phyloP scores from a whole-genome alignment of 2,329 filamentous ascomycete species.

The Botryotinia calthae region DNA sequence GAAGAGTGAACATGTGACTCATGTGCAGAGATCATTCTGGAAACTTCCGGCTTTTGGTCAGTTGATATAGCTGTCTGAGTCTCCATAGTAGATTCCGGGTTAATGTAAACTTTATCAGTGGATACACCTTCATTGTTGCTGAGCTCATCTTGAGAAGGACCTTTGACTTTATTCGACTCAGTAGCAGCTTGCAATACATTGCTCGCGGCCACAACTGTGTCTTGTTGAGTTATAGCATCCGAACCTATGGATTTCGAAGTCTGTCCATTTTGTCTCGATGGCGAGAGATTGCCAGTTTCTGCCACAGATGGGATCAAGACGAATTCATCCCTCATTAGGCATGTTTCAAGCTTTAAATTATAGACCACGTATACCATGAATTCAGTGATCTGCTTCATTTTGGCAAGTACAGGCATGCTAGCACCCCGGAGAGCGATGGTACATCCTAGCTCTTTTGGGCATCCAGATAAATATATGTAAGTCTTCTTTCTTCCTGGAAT shows the following conservation, averaged over 20 bases:
- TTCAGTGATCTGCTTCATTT: conserved; percentile 90
- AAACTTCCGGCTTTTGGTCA: conserved; percentile 18
- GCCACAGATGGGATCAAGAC: conserved; percentile 71
- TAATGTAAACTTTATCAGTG: not conserved
- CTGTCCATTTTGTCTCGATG: conserved; percentile 34
- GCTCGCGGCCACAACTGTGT: conserved; percentile 30
- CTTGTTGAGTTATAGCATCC: conserved; percentile 18
- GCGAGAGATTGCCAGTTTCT: conserved; percentile 46
- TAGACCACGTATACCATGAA: conserved; percentile 99
- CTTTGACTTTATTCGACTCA: conserved; percentile 22
- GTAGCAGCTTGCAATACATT: conserved; percentile 32
- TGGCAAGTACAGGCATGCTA: conserved; percentile 65
- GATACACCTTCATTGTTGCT: not conserved
- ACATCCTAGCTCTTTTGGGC: conserved; percentile 84
- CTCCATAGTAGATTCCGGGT: not conserved
- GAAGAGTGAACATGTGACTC: conserved; percentile 41
- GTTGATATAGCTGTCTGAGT: conserved; percentile 3
- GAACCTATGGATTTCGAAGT: conserved; percentile 17
- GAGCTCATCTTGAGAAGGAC: not conserved
- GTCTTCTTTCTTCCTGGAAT: conserved; percentile 79
- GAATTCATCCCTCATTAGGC: conserved; percentile 88
- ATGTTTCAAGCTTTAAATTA: conserved; percentile 93
- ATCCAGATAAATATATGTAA: conserved; percentile 92
- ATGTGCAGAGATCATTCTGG: conserved; percentile 38
- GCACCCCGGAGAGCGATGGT: conserved; percentile 90